phyloP scores from a whole-genome alignment of 1,284 basidiomycete species.

The Golubevia sp. region DNA sequence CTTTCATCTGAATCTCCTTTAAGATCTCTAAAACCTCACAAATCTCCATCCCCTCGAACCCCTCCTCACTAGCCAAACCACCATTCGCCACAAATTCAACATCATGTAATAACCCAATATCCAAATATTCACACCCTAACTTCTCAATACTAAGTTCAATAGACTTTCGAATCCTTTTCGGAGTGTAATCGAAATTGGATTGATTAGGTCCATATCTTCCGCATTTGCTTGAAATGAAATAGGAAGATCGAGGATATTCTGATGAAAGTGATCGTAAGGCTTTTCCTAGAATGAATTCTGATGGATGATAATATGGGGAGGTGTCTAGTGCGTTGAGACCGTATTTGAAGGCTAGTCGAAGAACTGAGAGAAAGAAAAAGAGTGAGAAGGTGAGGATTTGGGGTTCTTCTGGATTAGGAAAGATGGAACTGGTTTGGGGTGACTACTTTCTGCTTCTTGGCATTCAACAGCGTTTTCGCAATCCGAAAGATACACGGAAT shows the following conservation, averaged over 20 bases:
- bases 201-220: slow-evolving; percentile 76
- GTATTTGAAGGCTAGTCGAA: slow-evolving; percentile 73
- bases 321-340: slow-evolving; percentile 89
- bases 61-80: slow-evolving; percentile 6
- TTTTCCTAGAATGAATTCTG: slow-evolving; percentile 81
- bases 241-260: slow-evolving; percentile 62
- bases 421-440: too few species aligned
- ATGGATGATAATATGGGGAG: slow-evolving; percentile 79
- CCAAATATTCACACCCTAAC: slow-evolving; percentile 69
- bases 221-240: slow-evolving; percentile 75
- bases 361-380: slow-evolving; percentile 30
- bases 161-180: slow-evolving; percentile 72
- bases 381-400: slow-evolving; percentile 5
- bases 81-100: slow-evolving; percentile 76
- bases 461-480: too few species aligned
- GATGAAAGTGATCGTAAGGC: slow-evolving; percentile 61
- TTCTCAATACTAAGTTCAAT: slow-evolving; percentile 75
- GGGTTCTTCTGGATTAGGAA: too few species aligned
- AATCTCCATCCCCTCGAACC: too few species aligned
- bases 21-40: slow-evolving; percentile 58
- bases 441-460: too few species aligned
- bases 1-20: not conserved
- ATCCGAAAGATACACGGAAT: too few species aligned
- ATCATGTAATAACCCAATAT: slow-evolving; percentile 75
- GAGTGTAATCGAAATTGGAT: slow-evolving; percentile 78